Evolutionary conservation across 345 rosid genomes (phyloP).

Genomic region (Citrus australasica): DNA sequence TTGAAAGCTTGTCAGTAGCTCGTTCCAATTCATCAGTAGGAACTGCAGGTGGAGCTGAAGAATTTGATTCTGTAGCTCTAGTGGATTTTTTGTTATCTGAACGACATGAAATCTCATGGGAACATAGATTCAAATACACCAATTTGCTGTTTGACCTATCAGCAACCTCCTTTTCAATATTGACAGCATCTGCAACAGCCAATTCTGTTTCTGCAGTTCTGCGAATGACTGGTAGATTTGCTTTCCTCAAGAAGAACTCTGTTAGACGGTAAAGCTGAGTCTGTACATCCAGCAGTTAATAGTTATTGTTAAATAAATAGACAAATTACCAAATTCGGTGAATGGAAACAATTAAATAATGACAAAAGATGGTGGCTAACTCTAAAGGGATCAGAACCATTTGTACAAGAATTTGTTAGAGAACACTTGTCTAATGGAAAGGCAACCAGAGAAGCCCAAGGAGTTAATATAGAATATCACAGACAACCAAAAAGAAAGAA

Average conservation of each 20-base stretch:
- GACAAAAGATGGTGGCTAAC: background rate
- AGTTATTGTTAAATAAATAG: background rate
- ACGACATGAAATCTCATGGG: slow-evolving; percentile 68
- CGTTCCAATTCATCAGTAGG: slow-evolving; percentile 33
- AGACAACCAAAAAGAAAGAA: background rate
- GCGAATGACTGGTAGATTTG: slow-evolving; percentile 57
- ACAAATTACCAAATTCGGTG: background rate
- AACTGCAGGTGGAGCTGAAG: slow-evolving; percentile 27
- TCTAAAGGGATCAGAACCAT: background rate
- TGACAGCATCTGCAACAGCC: slow-evolving; percentile 96
- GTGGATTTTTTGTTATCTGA: slow-evolving; percentile 37
- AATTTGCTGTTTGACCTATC: slow-evolving; percentile 83
- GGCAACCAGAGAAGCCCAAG: background rate
- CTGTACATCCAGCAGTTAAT: slow-evolving; percentile 41
- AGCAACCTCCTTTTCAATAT: slow-evolving; percentile 78
- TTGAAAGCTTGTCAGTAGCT: slow-evolving; percentile 28
- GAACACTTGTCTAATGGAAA: background rate
- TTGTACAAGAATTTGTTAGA: background rate
- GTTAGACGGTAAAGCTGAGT: slow-evolving; percentile 80
- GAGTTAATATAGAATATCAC: background rate
- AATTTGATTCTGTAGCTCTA: slow-evolving; percentile 32
- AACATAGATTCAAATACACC: slow-evolving; percentile 87
- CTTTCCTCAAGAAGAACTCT: slow-evolving; percentile 73
- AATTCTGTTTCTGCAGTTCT: slow-evolving; percentile 90
- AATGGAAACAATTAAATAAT: background rate